Conservation (phyloP, 257 asterid genomes). For the Oldenlandia corymbosa region DNA sequence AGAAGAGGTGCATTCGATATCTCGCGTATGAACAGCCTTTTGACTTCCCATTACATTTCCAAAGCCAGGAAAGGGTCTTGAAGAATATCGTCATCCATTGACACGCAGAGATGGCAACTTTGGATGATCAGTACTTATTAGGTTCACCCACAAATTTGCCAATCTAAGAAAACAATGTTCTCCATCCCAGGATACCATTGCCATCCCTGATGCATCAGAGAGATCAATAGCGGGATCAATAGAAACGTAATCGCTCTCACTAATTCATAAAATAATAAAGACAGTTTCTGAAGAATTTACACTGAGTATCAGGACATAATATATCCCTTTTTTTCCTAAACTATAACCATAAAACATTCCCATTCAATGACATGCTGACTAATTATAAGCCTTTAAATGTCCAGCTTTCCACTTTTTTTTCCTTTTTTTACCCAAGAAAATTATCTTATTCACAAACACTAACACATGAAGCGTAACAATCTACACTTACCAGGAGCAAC, state of each 20-base stretch:
- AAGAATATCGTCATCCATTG: conserved; percentile 20
- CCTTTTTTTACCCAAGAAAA: not conserved
- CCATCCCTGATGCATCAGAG: conserved; percentile 41
- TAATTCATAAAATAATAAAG: too few relatives aligned
- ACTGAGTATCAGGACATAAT: not conserved
- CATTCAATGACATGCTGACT: not conserved
- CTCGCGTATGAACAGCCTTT: not conserved
- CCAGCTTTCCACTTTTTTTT: not conserved
- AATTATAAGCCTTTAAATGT: not conserved
- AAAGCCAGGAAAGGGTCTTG: not conserved
- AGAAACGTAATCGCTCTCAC: too few relatives aligned
- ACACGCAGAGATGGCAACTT: conserved; percentile 38
- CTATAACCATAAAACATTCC: too few relatives aligned
- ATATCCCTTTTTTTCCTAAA: not conserved
- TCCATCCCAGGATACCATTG: conserved; percentile 50
- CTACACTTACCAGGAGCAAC: conserved; percentile 54
- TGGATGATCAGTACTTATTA: conserved; percentile 54
- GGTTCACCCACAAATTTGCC: conserved; percentile 69
- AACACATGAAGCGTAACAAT: not conserved
- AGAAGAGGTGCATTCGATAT: not conserved
- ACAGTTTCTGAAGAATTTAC: not conserved
- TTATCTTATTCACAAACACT: not conserved
- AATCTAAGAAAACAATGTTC: conserved; percentile 52
- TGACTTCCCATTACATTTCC: not conserved
- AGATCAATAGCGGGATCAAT: too few relatives aligned